A percentile compares a stretch with the other conserved stretches of the same genome.
These are phyloP conservation scores for Cytospora chrysosperma DNA, from an alignment of 2,329 filamentous ascomycete species.

Conservation along the genomic window DNA sequence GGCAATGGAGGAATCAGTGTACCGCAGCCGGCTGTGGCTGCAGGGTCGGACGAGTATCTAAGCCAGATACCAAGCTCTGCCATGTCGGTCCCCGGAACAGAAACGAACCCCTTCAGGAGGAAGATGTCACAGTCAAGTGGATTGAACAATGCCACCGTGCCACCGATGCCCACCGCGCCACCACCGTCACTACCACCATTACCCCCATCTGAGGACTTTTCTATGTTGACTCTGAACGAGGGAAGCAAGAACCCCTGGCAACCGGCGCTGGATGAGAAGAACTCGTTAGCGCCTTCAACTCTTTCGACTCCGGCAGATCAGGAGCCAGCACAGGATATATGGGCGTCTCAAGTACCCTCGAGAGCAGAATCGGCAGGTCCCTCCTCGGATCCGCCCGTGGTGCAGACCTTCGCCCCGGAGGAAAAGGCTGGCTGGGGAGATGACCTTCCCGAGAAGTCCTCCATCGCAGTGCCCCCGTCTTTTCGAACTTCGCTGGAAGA, in stretches of 20 bases:
- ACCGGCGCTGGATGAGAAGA: constrained; percentile 35
- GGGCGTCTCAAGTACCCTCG: constrained; percentile 35
- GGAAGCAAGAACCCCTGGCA: constrained; percentile 47
- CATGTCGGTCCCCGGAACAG: constrained; percentile 18
- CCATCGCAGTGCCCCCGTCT: constrained; percentile 17
- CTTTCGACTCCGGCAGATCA: constrained; percentile 32
- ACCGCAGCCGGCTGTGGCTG: not conserved
- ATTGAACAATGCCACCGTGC: constrained; percentile 7
- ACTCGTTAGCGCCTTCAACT: constrained; percentile 30
- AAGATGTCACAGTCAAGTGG: constrained; percentile 35
- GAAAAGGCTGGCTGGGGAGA: constrained; percentile 44
- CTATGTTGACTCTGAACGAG: constrained; percentile 44
- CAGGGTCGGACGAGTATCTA: not conserved
- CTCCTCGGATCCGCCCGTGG: constrained; percentile 33
- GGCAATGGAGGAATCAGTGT: not conserved
- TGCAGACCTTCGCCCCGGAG: constrained; percentile 40
- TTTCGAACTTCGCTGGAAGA: constrained; percentile 28
- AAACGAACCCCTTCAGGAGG: constrained; percentile 57
- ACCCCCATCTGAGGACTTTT: constrained; percentile 39
- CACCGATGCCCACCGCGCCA: constrained; percentile 20
- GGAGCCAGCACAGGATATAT: constrained; percentile 36
- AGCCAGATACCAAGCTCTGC: not conserved
- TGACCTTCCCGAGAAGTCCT: constrained; percentile 8
- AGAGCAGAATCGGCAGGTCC: constrained; percentile 34
- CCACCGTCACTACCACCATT: constrained; percentile 27